These are phyloP conservation scores for Chaetomiaceae sp. DNA, from an alignment of 2,329 filamentous ascomycete genomes.

Conservation along the genomic window DNA sequence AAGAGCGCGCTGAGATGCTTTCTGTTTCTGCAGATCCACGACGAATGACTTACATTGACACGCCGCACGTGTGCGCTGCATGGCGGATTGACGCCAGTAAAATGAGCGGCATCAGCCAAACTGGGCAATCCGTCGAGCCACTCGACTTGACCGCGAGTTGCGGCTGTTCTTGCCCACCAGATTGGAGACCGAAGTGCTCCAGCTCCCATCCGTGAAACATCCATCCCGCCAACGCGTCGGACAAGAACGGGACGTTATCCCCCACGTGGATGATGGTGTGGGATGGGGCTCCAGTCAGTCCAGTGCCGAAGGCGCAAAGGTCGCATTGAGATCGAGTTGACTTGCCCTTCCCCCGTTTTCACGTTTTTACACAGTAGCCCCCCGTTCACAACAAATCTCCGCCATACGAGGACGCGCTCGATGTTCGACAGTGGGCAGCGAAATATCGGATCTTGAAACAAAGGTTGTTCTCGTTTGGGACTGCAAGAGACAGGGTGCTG, in stretches of 20 bases:
- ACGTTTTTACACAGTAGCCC: too few species aligned
- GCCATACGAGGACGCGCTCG: too few species aligned
- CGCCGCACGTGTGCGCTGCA: conserved; percentile 1
- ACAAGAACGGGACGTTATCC: background rate
- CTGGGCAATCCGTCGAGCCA: conserved; percentile 11
- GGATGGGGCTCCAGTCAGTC: background rate
- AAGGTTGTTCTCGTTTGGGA: background rate
- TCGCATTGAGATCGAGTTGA: conserved; percentile 14
- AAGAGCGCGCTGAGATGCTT: background rate
- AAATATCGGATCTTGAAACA: conserved; percentile 7
- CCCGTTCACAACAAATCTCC: too few species aligned
- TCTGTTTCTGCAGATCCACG: background rate
- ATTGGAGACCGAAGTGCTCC: background rate
- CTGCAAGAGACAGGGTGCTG: conserved; percentile 7
- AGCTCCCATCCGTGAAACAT: background rate
- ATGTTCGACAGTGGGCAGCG: too few species aligned
- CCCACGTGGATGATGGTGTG: conserved; percentile 9
- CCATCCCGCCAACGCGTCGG: too few species aligned
- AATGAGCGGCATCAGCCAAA: conserved; percentile 8
- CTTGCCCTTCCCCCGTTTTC: conserved; percentile 17
- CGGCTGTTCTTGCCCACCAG: background rate
- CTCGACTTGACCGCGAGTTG: conserved; percentile 14
- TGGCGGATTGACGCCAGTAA: conserved; percentile 1
- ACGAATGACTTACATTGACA: conserved; percentile 1
- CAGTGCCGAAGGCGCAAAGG: background rate